Base-by-base conservation (phyloP, 352 stramenopile species). In the Thalassiosira hispida region DNA sequence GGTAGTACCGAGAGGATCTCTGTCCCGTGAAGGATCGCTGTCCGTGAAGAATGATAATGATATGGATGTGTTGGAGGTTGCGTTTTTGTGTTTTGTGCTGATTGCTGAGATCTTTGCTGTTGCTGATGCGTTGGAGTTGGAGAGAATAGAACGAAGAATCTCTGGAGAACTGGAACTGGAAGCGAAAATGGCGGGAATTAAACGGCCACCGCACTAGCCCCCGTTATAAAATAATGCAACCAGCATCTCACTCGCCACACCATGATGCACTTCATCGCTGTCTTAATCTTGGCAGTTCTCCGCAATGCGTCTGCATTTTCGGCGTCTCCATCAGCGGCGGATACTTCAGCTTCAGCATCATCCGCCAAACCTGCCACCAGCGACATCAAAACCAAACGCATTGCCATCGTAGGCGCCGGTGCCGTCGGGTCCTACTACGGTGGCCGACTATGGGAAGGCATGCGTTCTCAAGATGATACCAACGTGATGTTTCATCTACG, bases 381-480 rank as follows among this genome's bases (percentile, higher is more conserved):
- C n/a, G 22, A 35, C 46, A 51, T 29, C 23, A 73, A 56, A 59
- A 55, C 18, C 33, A 38, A 18, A n/a, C 51, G 71, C 16, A 71
- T 91, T 62, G 86, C 81, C 23, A 77, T 92, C 23, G 72, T 92
- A 31, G 86, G 86, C 9, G 68, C 71, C 11, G 86, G 86, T 31
- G 87, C 87, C 12, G 83, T 92, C 16, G 87, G 87, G 51, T 79
- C 67, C 8, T 92, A 91, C 29, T 93, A 93, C 57, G 88, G 88
- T 62, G 81, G 80, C 44, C 40, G 86, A 56, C 70, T 93, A 8
- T 93, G 84, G 79, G 84, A 93, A 64, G 66, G 75, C 38, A 22
- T 66, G 6, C 33, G 63, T 70, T 31, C 40, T 52, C 22, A 47
- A 18, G 70, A 65, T 5, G 38, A 70, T 29, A 84, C 86, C 40